Evolutionary conservation across 371 early-diverging fungal species (phyloP).

Genomic region (Nematocida ausubeli): DNA sequence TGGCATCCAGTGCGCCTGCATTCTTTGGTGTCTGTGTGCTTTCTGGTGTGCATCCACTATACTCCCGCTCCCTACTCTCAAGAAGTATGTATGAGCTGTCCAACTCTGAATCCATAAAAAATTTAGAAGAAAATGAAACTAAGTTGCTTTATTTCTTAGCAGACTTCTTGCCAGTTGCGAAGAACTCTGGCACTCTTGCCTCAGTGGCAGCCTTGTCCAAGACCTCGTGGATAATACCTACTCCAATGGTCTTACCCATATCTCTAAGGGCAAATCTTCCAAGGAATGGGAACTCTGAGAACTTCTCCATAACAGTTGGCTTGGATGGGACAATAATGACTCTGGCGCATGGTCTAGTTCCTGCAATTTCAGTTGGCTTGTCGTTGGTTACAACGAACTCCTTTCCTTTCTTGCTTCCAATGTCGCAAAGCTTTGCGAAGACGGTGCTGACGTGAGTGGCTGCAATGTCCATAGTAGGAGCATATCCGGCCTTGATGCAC

Average conservation of each 20-base stretch:
- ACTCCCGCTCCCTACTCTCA: neutral
- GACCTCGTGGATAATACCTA: conserved; percentile 59
- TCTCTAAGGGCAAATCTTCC: conserved; percentile 67
- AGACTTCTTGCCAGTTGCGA: conserved; percentile 49
- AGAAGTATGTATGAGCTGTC: conserved; percentile 44
- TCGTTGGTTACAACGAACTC: conserved; percentile 26
- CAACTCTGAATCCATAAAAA: conserved; percentile 42
- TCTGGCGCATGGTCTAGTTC: conserved; percentile 41
- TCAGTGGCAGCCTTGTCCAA: conserved; percentile 50
- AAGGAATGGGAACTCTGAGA: conserved; percentile 60
- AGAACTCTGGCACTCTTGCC: conserved; percentile 29
- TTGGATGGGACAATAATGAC: conserved; percentile 64
- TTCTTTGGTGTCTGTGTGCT: neutral
- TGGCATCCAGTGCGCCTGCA: neutral
- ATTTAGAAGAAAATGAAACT: conserved; percentile 7
- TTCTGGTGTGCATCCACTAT: neutral
- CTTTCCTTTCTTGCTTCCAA: conserved; percentile 56
- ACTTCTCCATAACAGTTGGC: conserved; percentile 60
- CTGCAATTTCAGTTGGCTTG: conserved; percentile 45
- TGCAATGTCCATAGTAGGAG: conserved; percentile 65
- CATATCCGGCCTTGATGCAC: conserved; percentile 62
- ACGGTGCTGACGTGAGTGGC: conserved; percentile 60
- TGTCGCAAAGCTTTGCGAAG: conserved; percentile 54
- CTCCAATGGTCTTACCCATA: conserved; percentile 60
- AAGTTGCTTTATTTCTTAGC: conserved; percentile 29